Conservation (phyloP, 148 eudicot genomes). For the Suaeda aralocaspica region DNA sequence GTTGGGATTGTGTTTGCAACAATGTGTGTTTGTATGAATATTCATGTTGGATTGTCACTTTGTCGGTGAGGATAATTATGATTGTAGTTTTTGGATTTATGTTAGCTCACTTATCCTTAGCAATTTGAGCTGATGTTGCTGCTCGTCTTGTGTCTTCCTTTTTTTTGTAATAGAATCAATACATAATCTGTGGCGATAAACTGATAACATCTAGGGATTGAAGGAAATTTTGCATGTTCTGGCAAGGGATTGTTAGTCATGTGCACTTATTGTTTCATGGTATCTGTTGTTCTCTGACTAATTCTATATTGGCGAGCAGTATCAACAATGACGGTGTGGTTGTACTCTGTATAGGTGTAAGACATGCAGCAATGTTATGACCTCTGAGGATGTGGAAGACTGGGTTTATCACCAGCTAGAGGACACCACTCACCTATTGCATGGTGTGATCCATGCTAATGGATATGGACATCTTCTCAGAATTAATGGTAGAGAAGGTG, state of each 20-base stretch:
- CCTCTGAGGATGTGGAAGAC: conserved; percentile 77
- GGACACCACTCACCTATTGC: conserved; percentile 75
- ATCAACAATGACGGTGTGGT: background rate
- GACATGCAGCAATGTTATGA: conserved; percentile 71
- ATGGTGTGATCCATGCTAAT: conserved; percentile 82
- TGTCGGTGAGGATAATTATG: too few species aligned
- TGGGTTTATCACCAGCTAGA: conserved; percentile 81
- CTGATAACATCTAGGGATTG: too few species aligned
- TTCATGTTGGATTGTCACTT: too few species aligned
- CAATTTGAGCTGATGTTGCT: too few species aligned
- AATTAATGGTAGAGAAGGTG: conserved; percentile 92
- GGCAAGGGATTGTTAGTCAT: background rate
- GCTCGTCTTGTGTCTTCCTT: too few species aligned
- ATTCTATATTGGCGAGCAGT: background rate
- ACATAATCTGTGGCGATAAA: too few species aligned
- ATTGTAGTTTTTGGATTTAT: too few species aligned
- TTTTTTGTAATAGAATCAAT: too few species aligned
- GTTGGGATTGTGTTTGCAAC: too few species aligned
- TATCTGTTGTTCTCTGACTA: background rate
- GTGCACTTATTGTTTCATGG: background rate
- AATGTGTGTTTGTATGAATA: too few species aligned
- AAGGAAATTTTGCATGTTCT: background rate
- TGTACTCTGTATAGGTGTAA: conserved; percentile 53
- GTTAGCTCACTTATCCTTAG: too few species aligned
- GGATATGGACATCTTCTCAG: conserved; percentile 95